Conservation (phyloP, 2,329 filamentous ascomycete genomes). For the Sarocladiaceae sp. region DNA sequence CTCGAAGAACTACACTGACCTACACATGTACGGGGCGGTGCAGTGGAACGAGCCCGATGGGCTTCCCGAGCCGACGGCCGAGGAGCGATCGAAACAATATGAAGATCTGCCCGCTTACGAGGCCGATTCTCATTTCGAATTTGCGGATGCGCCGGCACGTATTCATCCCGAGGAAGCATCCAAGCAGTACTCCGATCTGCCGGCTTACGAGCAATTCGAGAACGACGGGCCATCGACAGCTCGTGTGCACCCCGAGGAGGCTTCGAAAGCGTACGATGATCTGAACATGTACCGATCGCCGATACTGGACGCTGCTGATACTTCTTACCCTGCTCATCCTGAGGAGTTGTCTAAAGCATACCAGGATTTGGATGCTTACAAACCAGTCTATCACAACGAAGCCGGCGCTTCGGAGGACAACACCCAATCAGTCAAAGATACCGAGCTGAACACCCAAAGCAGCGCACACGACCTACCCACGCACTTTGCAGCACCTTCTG, state of each 20-base stretch:
- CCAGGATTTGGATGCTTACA: conserved; percentile 37
- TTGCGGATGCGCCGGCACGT: conserved; percentile 12
- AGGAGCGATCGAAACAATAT: conserved; percentile 27
- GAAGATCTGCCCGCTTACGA: conserved; percentile 31
- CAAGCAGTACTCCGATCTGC: conserved; percentile 18
- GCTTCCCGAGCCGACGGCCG: conserved; percentile 18
- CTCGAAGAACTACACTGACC: conserved; percentile 36
- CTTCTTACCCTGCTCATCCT: conserved; percentile 23
- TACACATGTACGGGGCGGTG: conserved; percentile 27
- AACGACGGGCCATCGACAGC: conserved; percentile 30
- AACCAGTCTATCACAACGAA: conserved; percentile 30
- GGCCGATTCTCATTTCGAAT: conserved; percentile 9
- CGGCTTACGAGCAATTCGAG: conserved; percentile 34
- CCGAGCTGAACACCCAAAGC: conserved; percentile 24
- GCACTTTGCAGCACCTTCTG: not conserved
- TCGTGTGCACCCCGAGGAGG: conserved; percentile 27
- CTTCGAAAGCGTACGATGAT: conserved; percentile 16
- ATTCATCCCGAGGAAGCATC: conserved; percentile 32
- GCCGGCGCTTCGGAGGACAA: conserved; percentile 24
- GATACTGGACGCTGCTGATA: conserved; percentile 7
- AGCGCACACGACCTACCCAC: conserved; percentile 10
- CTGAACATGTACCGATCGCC: conserved; percentile 17
- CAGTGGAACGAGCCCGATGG: conserved; percentile 26
- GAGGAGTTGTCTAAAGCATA: conserved; percentile 34
- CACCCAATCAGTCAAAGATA: conserved; percentile 27